Evolutionary conservation across 805 yeast species (phyloP).

Genomic region (Candida anglica): DNA sequence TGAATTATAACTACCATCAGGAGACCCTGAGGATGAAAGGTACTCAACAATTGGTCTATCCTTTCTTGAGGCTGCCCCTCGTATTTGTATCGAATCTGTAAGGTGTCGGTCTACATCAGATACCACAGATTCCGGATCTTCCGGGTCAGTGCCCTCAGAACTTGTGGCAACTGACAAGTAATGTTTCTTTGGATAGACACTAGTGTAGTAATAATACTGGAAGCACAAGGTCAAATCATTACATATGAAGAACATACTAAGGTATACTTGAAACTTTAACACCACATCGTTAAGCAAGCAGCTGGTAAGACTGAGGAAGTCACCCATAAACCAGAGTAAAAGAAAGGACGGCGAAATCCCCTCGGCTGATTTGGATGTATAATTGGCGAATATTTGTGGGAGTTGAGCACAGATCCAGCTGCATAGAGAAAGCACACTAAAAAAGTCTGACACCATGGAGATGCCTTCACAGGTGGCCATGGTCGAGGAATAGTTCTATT

Average conservation of each 20-base stretch:
- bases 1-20: slow-evolving; percentile 9
- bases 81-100: slow-evolving; percentile 1
- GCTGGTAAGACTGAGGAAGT: slow-evolving; percentile 47
- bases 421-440: slow-evolving; percentile 41
- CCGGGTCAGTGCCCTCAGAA: neutral
- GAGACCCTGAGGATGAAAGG: slow-evolving; percentile 9
- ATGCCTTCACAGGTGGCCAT: slow-evolving; percentile 2
- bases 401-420: slow-evolving; percentile 74
- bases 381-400: slow-evolving; percentile 65
- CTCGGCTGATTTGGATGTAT: slow-evolving; percentile 56
- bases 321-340: slow-evolving; percentile 64
- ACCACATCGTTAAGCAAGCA: slow-evolving; percentile 36
- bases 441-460: slow-evolving; percentile 19
- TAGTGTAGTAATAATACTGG: slow-evolving; percentile 40
- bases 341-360: slow-evolving; percentile 63
- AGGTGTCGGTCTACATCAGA: slow-evolving; percentile 1
- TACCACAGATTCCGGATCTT: neutral
- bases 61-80: neutral
- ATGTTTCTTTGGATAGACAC: slow-evolving; percentile 26
- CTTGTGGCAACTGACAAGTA: neutral
- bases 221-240: slow-evolving; percentile 36
- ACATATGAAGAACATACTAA: slow-evolving; percentile 35
- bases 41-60: slow-evolving; percentile 5
- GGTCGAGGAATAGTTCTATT: too few species aligned
- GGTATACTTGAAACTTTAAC: slow-evolving; percentile 33